Evolutionary conservation across 2,329 filamentous ascomycete species (phyloP).

Genomic region (Periconia digitata): DNA sequence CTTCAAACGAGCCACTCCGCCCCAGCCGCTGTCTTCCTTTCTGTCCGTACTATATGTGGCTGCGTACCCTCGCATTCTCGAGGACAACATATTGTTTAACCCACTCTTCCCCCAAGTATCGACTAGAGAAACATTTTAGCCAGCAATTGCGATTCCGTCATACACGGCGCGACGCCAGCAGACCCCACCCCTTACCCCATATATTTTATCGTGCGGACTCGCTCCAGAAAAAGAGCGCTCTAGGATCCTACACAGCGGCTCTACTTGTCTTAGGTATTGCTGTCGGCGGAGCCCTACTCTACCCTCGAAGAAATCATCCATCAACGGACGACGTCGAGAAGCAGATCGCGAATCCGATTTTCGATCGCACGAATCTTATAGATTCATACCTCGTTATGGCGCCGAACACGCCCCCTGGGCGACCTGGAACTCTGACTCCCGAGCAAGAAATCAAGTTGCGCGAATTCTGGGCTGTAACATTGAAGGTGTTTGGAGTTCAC

Average conservation of each 20-base stretch:
- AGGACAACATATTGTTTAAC: constrained; percentile 14
- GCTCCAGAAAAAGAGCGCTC: constrained; percentile 25
- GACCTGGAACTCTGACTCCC: constrained; percentile 81
- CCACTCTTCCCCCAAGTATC: constrained; percentile 12
- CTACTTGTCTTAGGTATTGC: constrained; percentile 33
- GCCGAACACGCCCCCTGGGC: constrained; percentile 61
- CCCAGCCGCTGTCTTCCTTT: constrained; percentile 13
- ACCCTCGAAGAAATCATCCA: constrained; percentile 18
- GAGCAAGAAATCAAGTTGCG: constrained; percentile 88
- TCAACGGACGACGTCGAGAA: constrained; percentile 10
- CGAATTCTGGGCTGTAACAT: constrained; percentile 77
- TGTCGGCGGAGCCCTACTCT: constrained; percentile 34
- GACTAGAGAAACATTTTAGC: constrained; percentile 7
- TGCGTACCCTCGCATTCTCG: constrained; percentile 20
- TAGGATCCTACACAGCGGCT: constrained; percentile 26
- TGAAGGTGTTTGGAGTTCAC: constrained; percentile 72
- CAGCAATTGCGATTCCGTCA: constrained; percentile 16
- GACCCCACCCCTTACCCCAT: constrained; percentile 8
- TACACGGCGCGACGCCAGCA: constrained; percentile 15
- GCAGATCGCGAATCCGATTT: constrained; percentile 12
- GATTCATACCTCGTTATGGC: constrained; percentile 44
- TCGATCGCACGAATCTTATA: constrained; percentile 24
- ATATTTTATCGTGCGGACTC: constrained; percentile 11
- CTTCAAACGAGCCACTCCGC: constrained; percentile 3
- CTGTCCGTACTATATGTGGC: constrained; percentile 23